Percentiles rank a stretch among this genome's conserved stretches.
phyloP scores from a whole-genome alignment of 1,139 yeast genomes.

The Lizanozyma gosingica region DNA sequence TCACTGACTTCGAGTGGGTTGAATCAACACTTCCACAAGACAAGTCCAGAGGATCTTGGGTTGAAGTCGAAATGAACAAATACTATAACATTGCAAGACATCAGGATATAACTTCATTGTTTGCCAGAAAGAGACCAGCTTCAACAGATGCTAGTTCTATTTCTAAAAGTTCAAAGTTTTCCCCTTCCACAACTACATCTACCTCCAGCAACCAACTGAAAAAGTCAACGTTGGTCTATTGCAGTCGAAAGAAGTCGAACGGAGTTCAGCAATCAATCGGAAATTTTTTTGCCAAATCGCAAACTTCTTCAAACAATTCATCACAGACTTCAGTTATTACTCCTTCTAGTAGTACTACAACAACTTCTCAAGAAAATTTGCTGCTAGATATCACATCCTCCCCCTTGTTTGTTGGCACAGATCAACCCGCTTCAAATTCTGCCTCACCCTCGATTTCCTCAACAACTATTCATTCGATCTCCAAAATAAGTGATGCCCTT shows the following conservation, averaged over 20 bases:
- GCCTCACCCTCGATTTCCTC: slow-evolving; percentile 1
- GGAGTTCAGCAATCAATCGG: slow-evolving; percentile 1
- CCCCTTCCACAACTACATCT: background rate
- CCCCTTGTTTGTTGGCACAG: background rate
- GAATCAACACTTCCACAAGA: background rate
- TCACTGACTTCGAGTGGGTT: slow-evolving; percentile 44
- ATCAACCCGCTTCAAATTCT: background rate
- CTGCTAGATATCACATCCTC: background rate
- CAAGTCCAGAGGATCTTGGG: background rate
- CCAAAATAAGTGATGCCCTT: slow-evolving; percentile 6
- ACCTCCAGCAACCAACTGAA: background rate
- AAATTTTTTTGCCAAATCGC: background rate
- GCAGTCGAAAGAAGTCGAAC: background rate
- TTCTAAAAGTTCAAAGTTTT: too few relatives aligned
- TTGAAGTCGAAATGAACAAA: background rate
- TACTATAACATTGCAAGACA: background rate
- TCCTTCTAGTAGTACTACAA: too few relatives aligned
- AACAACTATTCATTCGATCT: slow-evolving; percentile 3
- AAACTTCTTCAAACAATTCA: background rate
- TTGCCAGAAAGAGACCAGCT: background rate
- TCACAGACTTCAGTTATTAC: too few relatives aligned
- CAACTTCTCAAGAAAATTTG: too few relatives aligned
- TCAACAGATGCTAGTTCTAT: too few relatives aligned
- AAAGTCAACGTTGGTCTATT: background rate
- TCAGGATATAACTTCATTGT: background rate